Base-by-base conservation (phyloP, 345 rosid genomes). In the Erodium maritimum region DNA sequence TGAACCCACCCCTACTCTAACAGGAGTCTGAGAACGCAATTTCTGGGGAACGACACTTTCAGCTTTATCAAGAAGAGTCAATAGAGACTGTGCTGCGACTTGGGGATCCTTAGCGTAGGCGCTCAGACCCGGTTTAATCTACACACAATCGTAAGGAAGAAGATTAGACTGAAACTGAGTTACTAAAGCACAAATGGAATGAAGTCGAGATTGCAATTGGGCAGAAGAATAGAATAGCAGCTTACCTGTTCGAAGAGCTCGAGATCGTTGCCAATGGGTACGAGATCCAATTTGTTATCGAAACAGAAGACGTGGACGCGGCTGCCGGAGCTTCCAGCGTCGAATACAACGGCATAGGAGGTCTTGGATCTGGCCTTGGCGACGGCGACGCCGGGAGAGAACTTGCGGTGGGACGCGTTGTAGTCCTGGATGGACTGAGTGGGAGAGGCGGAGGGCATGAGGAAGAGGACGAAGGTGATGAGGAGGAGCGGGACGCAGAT, bases 251-350 rank as follows among this genome's bases (percentile, higher is more conserved):
- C 55, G 60, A 89, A 93, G 59, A 93, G 88, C 90, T 93, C 99
- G 52, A 93, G 86, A 65, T 82, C 91, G 60, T 74, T 73, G 24
- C 94, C 97, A 12, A 93, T 80, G 24, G 93, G 94, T 58, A 93
- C 72, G 60, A 93, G 99, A 93, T 93, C 94, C 85, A 83, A 63
- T 62, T 89, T 81, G 50, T 64, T 81, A 76, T 93, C 95, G 21
- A 93, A 93, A 67, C 96, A 93, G 64, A 60, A 89, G 55, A 93
- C 99, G 59, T 93, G 99, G 17, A 93, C 99, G 34, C 99, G 79
- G 65, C 99, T 93, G 19, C 97, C 97, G 16, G 99, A 89, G 66
- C 97, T 93, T 0, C 99, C 97, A 4, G 99, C 99, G 25, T 93
- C 95, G 50, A 93, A 93, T 45, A 93, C 68, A 23, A 93, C 95